Evolutionary conservation across 140 eudicot species (phyloP), one percentile per base, ranked within the genome.

Genomic region (Cichorium intybus): DNA sequence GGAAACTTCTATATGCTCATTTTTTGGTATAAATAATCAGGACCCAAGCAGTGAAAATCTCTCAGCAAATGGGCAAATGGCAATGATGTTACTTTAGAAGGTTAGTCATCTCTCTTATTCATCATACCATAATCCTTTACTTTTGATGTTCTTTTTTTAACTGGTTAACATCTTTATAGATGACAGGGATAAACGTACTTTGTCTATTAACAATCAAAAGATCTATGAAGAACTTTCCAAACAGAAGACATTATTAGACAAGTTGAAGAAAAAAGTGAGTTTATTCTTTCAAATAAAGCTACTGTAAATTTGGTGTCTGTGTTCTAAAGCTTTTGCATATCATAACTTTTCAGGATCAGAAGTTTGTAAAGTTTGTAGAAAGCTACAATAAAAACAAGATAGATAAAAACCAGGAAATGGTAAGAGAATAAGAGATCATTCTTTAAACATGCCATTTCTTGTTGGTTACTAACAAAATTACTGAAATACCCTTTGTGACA

Each of bases 231-330:
- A 93, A 75, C 88, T 93, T 56, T 73, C 54, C 26, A 50, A 60
- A 24, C 87, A 81, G 56, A 85, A 70, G 86, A 88, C 80, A 65
- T 70, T 51, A 66, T 61, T 93, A 80, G 91, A 83, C 33, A 83
- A 73, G 58, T 61, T 92, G 78, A 87, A 70, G 79, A 85, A 79
- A 68, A 92, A 85, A 78, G 98, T 88, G n/a, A 79, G 76, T 80
- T 4, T 39, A 12, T 49, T 37, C 31, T 28, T 12, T 50, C 27
- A 35, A 10, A 21, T 59, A 59, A 29, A 15, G 56, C 56, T 27
- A 29, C 41, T 22, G 3, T 68, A 11, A 15, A n/a, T n/a, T n/a
- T n/a, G 24, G 49, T 31, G 24, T 59, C 24, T 56, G 17, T 59
- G 15, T 37, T 27, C 43, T 74, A 69, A 61, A 48, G 22, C 41